Base-by-base conservation (phyloP, 768 basidiomycete genomes). In the Trametes meyenii region DNA sequence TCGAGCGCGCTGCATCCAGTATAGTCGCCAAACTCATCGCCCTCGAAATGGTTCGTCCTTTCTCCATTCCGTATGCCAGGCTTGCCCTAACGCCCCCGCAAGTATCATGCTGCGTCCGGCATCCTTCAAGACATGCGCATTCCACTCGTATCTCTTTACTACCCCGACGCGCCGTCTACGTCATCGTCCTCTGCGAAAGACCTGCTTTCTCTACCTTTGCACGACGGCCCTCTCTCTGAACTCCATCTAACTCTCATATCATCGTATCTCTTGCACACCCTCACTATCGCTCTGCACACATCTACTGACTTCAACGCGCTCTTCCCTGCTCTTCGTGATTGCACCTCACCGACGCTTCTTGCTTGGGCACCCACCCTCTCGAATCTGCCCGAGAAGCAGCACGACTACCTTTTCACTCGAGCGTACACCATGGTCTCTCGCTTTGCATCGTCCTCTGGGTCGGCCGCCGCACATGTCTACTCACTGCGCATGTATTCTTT, bases 1-100 rank as follows among this genome's bases (percentile, higher is more conserved):
- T 92, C 5, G 92, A 94, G 73, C 80, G 87, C 39, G 90, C 89
- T 2, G 91, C 88, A 0, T 80, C 80, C 51, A 86, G 86, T 60
- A 74, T 92, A 5, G 69, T 85, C 6, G 87, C 83, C 8, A 92
- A 91, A 71, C 72, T 93, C 1, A 77, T 91, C 24, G 67, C 79
- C 23, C 69, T 93, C 50, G 88, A 90, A 65, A 76, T 91, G 84
- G 92, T 93, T 68, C 54, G 90, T 79, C 24, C 39, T 49, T 2
- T 29, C 38, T 40, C 26, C 36, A 19, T 62, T 19, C 17, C 19
- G 19, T 40, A 4, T 1, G 6, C 14, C 10, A 16, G n/a, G n/a
- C n/a, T 35, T n/a, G 26, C 50, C 51, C 17, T 64, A 16, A 42
- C 21, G 43, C 53, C 35, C 6, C 21, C 24, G 23, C n/a, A 60